Base-by-base conservation (phyloP, 2,329 filamentous ascomycete species). In the Trichoderma sp. region DNA sequence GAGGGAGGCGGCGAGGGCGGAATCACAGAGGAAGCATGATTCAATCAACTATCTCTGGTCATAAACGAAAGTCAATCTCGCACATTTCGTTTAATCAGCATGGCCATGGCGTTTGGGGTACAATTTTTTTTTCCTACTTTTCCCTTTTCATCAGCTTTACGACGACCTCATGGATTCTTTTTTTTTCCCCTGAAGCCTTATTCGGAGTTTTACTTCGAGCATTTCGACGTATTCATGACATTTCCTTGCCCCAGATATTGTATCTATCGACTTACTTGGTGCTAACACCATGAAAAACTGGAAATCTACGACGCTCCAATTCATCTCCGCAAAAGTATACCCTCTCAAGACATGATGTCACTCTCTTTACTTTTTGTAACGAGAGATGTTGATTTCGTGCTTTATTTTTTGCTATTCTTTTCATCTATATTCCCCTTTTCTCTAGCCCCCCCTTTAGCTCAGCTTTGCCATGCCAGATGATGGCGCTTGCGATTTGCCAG, bases 1-100 rank as follows among this genome's bases (percentile, higher is more conserved):
- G 90, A 91, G 73, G 91, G 91, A 33, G 91, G 92, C 66, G 93
- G 94, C 74, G 90, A 92, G 72, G 86, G 83, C 27, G 85, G 86
- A 57, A 89, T 89, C 73, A 86, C 85, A 76, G 87, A 89, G 75
- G 87, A 89, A 75, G 82, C 87, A 13, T 90, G 79, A 69, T 66
- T 60, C 47, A 27, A 56, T 56, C 47, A 27, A 56, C 19, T 60
- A 16, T 60, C n/a, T 55, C 43, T 53, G 43, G 61, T 69, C 61
- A 37, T 59, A 61, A 65, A 53, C 58, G 52, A 57, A 31, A 47
- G 37, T 16, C 52, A 49, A 27, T 49, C 52, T 43, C 52, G 21
- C 49, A 27, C 43, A n/a, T 65, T 52, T 55, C 59, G 56, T 69
- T 65, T 60, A 63, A 63, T 35, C 19, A 61, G 43, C 68, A 69